These are phyloP conservation scores for Alternaria consortialis DNA, from an alignment of 2,329 filamentous ascomycete species.

Conservation along the genomic window DNA sequence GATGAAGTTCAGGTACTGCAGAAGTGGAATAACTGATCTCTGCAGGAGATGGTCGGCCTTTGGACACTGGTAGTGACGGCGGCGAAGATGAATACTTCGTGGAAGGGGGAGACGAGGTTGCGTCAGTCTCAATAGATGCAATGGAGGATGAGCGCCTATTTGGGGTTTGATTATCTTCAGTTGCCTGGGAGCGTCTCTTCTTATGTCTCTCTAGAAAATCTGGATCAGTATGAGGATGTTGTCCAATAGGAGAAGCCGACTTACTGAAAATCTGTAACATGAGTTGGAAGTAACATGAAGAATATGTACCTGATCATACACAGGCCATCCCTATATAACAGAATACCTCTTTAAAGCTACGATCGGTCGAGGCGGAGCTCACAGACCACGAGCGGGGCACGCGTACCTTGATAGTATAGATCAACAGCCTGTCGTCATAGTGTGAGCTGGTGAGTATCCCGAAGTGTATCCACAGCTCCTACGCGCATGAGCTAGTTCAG, in stretches of 20 bases:
- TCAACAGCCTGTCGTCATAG: slow-evolving; percentile 14
- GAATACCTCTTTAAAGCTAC: slow-evolving; percentile 8
- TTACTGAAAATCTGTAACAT: slow-evolving; percentile 36
- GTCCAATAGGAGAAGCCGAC: background rate
- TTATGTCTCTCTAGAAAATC: slow-evolving; percentile 27
- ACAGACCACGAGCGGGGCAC: slow-evolving; percentile 27
- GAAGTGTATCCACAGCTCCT: background rate
- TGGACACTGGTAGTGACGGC: slow-evolving; percentile 5
- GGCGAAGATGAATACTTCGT: slow-evolving; percentile 2
- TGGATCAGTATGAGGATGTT: slow-evolving; percentile 7
- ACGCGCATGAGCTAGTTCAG: slow-evolving; percentile 17
- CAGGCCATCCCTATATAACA: slow-evolving; percentile 15
- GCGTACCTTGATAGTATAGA: slow-evolving; percentile 10
- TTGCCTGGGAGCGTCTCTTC: slow-evolving; percentile 21
- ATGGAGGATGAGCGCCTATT: slow-evolving; percentile 16
- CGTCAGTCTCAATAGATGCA: slow-evolving; percentile 15
- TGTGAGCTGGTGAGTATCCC: background rate
- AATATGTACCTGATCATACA: slow-evolving; percentile 4
- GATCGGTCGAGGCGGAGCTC: slow-evolving; percentile 9
- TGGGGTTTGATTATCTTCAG: slow-evolving; percentile 14
- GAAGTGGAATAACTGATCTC: slow-evolving; percentile 10
- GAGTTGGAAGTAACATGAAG: slow-evolving; percentile 17
- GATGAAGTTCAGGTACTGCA: background rate
- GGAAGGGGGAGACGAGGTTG: background rate
- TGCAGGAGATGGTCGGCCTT: slow-evolving; percentile 7